phyloP scores from a whole-genome alignment of 176 grass and related monocot genomes.

The Musa schizocarpa region DNA sequence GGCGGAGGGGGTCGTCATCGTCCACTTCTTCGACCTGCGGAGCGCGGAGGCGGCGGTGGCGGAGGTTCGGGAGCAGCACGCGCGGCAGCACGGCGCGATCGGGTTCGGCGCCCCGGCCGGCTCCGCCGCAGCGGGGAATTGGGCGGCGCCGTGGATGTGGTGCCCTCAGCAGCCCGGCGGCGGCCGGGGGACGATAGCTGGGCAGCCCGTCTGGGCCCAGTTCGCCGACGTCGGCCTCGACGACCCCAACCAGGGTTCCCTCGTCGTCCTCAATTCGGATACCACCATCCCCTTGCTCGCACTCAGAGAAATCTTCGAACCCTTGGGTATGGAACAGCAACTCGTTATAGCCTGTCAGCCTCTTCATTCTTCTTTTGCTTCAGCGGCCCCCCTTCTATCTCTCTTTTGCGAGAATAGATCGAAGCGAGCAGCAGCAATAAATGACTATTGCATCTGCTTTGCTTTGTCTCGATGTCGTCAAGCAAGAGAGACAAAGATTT shows the following conservation, averaged over 20 bases:
- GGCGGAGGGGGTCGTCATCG: slow-evolving; percentile 52
- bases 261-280: slow-evolving; percentile 65
- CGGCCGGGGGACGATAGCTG: slow-evolving; percentile 42
- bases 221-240: slow-evolving; percentile 36
- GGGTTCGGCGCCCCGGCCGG: slow-evolving; percentile 41
- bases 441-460: background rate
- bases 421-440: background rate
- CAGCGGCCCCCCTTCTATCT: no score
- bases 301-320: slow-evolving; percentile 60
- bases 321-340: slow-evolving; percentile 45
- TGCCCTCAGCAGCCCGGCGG: background rate
- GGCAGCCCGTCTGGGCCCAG: slow-evolving; percentile 71
- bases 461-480: background rate
- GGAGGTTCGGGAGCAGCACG: slow-evolving; percentile 63
- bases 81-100: slow-evolving; percentile 45
- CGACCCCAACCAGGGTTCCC: slow-evolving; percentile 52
- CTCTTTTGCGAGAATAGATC: no score
- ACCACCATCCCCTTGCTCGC: slow-evolving; percentile 40
- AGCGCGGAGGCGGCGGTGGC: slow-evolving; percentile 59
- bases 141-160: slow-evolving; percentile 45
- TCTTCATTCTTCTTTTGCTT: no score
- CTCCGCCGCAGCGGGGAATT: slow-evolving; percentile 11
- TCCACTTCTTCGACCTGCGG: slow-evolving; percentile 76
- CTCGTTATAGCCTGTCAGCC: background rate
- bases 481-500: background rate